Conservation (phyloP, 2,329 filamentous ascomycete genomes). For the Raffaelea ambrosiae region DNA sequence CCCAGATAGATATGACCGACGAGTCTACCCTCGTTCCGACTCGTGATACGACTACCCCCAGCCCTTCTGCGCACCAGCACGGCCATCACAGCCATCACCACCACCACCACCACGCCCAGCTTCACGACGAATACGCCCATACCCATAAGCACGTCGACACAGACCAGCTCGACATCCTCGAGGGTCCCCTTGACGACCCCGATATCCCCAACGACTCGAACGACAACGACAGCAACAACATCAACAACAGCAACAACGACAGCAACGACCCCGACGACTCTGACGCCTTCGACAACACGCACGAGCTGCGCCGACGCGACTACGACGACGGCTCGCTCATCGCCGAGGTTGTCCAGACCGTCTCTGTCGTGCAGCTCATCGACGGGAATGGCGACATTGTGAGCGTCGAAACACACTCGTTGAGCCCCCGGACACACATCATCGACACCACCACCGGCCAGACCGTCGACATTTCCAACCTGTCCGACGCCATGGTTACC, state of each 20-base stretch:
- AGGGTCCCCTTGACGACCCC: constrained; percentile 7
- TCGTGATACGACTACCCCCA: constrained; percentile 17
- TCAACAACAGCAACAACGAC: constrained; percentile 3
- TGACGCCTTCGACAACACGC: too few species aligned
- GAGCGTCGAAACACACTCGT: constrained; percentile 31
- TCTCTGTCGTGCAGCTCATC: constrained; percentile 45
- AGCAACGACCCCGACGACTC: not conserved
- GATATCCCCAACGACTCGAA: too few species aligned
- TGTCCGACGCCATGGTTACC: not conserved
- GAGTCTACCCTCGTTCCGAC: constrained; percentile 42
- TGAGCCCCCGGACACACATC: constrained; percentile 26
- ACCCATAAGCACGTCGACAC: not conserved
- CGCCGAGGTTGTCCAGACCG: constrained; percentile 42
- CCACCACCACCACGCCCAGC: not conserved
- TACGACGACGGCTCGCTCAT: constrained; percentile 20
- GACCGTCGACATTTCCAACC: not conserved
- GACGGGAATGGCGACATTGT: constrained; percentile 38
- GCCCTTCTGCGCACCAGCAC: constrained; percentile 1
- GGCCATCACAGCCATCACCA: constrained; percentile 14
- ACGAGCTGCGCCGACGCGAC: not conserved
- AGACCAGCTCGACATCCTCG: not conserved
- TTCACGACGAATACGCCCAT: not conserved
- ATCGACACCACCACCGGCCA: not conserved
- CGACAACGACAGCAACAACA: too few species aligned
- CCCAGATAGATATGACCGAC: constrained; percentile 31